Conservation (phyloP, 2,329 filamentous ascomycete genomes). For the Seiridium unicorne region DNA sequence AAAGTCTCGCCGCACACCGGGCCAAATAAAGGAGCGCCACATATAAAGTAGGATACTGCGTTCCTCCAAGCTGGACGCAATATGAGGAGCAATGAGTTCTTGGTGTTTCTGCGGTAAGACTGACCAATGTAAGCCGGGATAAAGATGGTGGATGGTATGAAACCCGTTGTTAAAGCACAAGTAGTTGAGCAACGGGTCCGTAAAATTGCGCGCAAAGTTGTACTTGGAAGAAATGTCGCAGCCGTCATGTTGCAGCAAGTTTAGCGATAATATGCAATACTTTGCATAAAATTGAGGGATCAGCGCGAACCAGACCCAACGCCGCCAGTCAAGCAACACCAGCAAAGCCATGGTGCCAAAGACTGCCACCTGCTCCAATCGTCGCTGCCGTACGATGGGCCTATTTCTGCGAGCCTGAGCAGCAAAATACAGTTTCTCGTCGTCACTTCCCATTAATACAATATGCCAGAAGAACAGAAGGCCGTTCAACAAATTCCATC, state of each 20-base stretch:
- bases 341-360: conserved; percentile 9
- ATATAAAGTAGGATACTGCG: conserved; percentile 12
- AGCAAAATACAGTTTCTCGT: conserved; percentile 12
- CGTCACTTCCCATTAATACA: conserved; percentile 9
- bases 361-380: conserved; percentile 8
- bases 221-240: conserved; percentile 11
- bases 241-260: conserved; percentile 11
- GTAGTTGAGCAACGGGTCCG: conserved; percentile 11
- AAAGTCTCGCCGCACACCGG: conserved; percentile 11
- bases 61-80: conserved; percentile 11
- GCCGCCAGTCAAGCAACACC: conserved; percentile 12
- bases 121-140: conserved; percentile 12
- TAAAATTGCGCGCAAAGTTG: conserved; percentile 14
- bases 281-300: conserved; percentile 13
- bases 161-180: conserved; percentile 12
- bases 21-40: conserved; percentile 12
- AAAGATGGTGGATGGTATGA: conserved; percentile 12
- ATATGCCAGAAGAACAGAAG: conserved; percentile 13
- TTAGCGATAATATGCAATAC: conserved; percentile 9
- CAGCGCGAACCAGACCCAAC: conserved; percentile 13
- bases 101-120: conserved; percentile 11
- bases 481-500: conserved; percentile 11
- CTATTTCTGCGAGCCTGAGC: conserved; percentile 10
- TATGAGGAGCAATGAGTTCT: conserved; percentile 10
- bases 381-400: conserved; percentile 10